Evolutionary conservation across 2,329 filamentous ascomycete genomes (phyloP), one percentile per base, ranked within the genome.

Genomic region (Aureobasidium sp.): DNA sequence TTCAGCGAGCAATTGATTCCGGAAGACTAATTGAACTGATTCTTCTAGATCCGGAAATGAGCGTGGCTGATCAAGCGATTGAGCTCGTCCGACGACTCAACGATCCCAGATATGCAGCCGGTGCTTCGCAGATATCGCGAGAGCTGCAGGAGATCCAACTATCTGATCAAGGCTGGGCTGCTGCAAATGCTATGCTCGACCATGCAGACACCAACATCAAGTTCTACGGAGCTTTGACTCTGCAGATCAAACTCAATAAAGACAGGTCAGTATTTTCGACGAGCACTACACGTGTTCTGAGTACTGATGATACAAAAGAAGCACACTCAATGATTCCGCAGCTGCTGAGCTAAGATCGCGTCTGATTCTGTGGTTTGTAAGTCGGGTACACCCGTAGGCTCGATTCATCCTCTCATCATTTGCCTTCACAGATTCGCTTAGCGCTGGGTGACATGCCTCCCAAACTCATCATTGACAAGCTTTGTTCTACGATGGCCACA

Each of bases 181-280:
- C 97, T 50, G 91, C 91, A 23, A 87, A 93, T 70, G 84, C 85
- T 57, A 80, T 97, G 15, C 78, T 97, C 12, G 79, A 79, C 56
- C 85, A 84, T 64, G 77, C 83, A 26, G 86, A 90, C 67, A 83
- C 88, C 64, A 87, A 92, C 69, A 85, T 94, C 67, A 88, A 89
- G 66, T 97, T 97, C 76, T 96, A 96, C 72, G 94, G 91, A 15
- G 93, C 92, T 34, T 81, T 97, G 63, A 97, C 93, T 0, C 88
- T 97, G 67, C 95, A 91, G 56, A 86, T 97, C 68, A 99, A 97
- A 76, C 84, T 97, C 63, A 97, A 97, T 72, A 71, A 70, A 70
- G 69, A 73, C 66, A 72, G 58, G 57, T 71, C 67, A 71, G 69
- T 34, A 36, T 5, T 17, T 32, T 39, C 20, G 0, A 23, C 12